phyloP scores from a whole-genome alignment of 1,284 basidiomycete species.

The Rhodotorula sp. region DNA sequence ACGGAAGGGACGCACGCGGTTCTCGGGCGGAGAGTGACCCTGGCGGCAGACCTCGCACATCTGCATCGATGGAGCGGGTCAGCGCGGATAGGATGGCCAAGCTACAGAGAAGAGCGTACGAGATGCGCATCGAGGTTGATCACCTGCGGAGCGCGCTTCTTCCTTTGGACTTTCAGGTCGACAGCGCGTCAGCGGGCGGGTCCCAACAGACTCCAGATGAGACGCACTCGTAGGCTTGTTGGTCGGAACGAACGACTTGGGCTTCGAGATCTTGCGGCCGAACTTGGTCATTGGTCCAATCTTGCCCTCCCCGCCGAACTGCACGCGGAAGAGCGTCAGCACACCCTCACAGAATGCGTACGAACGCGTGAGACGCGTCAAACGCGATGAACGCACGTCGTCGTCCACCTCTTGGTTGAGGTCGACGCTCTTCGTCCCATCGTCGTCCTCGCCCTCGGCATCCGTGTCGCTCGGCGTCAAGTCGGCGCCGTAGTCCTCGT shows the following conservation, averaged over 20 bases:
- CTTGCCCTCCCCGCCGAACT: conserved; percentile 19
- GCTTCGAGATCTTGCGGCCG: conserved; percentile 39
- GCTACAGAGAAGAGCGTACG: not conserved
- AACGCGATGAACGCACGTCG: conserved; percentile 18
- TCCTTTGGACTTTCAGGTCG: conserved; percentile 23
- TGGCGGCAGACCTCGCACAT: conserved; percentile 36
- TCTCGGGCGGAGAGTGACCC: conserved; percentile 35
- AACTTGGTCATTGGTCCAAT: conserved; percentile 32
- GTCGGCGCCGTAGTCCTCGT: conserved; percentile 33
- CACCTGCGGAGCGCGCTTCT: conserved; percentile 26
- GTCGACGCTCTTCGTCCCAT: conserved; percentile 21
- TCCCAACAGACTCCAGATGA: not conserved
- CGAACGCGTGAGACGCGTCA: not conserved
- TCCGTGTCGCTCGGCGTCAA: conserved; percentile 11
- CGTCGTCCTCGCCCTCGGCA: conserved; percentile 10
- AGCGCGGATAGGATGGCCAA: no score
- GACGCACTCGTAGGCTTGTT: conserved; percentile 37
- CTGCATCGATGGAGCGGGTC: not conserved
- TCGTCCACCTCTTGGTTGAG: conserved; percentile 38
- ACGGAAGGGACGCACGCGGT: conserved; percentile 13
- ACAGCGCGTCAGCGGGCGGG: not conserved
- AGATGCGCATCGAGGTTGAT: conserved; percentile 22
- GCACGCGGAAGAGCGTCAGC: not conserved
- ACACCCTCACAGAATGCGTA: not conserved
- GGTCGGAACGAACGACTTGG: conserved; percentile 38